Conservation (phyloP, 176 grass and related monocot genomes). For the Oryza longistaminata region DNA sequence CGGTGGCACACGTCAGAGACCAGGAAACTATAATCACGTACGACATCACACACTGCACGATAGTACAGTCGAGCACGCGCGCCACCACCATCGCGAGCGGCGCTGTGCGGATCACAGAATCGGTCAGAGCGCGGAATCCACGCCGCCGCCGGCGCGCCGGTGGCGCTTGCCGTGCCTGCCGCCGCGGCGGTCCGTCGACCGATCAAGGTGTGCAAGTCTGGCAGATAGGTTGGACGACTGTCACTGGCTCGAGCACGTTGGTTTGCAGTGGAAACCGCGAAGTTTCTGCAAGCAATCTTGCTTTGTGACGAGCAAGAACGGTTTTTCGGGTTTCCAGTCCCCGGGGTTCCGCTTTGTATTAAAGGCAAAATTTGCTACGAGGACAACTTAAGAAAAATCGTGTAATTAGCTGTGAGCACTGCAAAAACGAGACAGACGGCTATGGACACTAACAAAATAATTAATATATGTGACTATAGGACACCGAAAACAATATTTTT, state of each 20-base stretch:
- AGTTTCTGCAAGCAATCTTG: conserved; percentile 20
- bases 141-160: conserved; percentile 24
- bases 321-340: neutral
- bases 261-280: neutral
- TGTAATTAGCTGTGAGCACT: no score
- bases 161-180: conserved; percentile 52
- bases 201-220: neutral
- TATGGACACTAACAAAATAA: no score
- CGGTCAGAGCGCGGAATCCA: conserved; percentile 29
- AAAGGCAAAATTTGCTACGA: no score
- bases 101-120: neutral
- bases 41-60: neutral
- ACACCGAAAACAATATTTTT: no score
- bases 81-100: neutral
- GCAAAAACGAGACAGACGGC: no score
- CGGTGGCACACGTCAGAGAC: neutral
- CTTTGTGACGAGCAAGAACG: conserved; percentile 28
- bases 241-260: conserved; percentile 2
- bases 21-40: neutral
- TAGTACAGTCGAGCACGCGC: neutral
- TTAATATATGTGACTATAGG: no score
- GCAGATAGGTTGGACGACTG: neutral
- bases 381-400: no score
- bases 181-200: neutral
- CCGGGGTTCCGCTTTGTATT: no score